Evolutionary conservation across 805 yeast genomes (phyloP), one percentile per base, ranked within the genome.

Genomic region (Yamadazyma tumulicola): DNA sequence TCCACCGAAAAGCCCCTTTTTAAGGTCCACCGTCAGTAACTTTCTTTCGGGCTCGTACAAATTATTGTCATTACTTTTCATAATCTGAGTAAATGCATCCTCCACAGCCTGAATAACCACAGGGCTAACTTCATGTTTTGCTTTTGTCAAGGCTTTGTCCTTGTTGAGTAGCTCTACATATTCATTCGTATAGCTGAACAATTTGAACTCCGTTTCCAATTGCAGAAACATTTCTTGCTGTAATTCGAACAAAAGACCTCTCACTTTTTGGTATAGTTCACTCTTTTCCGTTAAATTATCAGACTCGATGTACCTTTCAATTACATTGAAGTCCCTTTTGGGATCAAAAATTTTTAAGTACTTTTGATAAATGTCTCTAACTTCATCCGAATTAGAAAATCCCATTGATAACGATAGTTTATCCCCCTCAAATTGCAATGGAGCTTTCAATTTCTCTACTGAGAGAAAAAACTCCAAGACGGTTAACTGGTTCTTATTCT

Each of bases 391-490:
- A 31, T 72, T 76, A 0, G 74, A 55, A 32, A 71, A 59, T 37
- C 69, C 75, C 10, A 64, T 47, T 2, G 65, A 60, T 4, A 68
- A 40, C 1, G 65, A 48, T 39, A 72, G 51, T 24, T 46, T 56
- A 31, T 55, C 51, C 15, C 47, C 52, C 28, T 52, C 50, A 10
- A 40, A 24, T 42, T 79, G 85, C 12, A 88, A 55, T 0, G 96
- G 95, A 31, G 83, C 83, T 46, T 78, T 76, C 24, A 85, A 69
- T 0, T 73, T 66, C 41, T 85, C 83, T 2, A 86, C 81, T 2
- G 75, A 70, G 4, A 73, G 52, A 86, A 88, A 84, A 41, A 77
- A 78, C 28, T 79, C 79, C 4, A 86, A 49, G 19, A 79, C 50
- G 0, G 41, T 28, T 6, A 19, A 21, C 17, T 49, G 39, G 12